These are phyloP conservation scores for Pythium angustatum DNA, from an alignment of 352 stramenopile species.

Conservation along the genomic window DNA sequence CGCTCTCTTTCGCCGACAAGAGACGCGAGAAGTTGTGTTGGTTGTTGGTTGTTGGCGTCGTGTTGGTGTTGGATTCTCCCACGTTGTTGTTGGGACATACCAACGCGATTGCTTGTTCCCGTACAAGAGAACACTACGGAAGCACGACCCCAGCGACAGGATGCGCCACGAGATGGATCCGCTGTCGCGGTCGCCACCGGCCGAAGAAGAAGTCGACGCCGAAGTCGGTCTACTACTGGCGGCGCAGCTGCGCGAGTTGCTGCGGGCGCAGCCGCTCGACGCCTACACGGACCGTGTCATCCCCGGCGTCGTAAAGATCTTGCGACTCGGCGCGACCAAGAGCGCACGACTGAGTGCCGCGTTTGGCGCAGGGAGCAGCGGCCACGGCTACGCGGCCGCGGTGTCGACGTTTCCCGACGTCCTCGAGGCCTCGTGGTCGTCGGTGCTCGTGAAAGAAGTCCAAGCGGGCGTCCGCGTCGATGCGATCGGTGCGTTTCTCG, in stretches of 20 bases:
- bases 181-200: constrained; percentile 19
- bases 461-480: constrained; percentile 19
- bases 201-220: constrained; percentile 29
- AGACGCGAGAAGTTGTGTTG: too few species aligned
- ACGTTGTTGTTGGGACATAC: too few species aligned
- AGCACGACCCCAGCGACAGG: too few species aligned
- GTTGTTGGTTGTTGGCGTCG: too few species aligned
- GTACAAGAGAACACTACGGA: too few species aligned
- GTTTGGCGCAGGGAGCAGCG: too few species aligned
- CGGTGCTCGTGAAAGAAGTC: constrained; percentile 28
- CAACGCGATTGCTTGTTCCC: too few species aligned
- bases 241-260: constrained; percentile 27
- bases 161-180: constrained; percentile 33
- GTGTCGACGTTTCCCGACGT: constrained; percentile 20
- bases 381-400: background rate
- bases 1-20: too few species aligned
- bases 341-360: constrained; percentile 21
- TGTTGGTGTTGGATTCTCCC: too few species aligned
- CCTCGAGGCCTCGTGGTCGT: constrained; percentile 31
- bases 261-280: constrained; percentile 25
- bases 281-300: constrained; percentile 13
- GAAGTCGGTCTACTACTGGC: constrained; percentile 28
- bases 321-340: constrained; percentile 29
- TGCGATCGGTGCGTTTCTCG: constrained; percentile 26
- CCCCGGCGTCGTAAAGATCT: constrained; percentile 21